These are phyloP conservation scores for Nicotiana tomentosiformis DNA, from an alignment of 257 asterid species.

Conservation along the genomic window DNA sequence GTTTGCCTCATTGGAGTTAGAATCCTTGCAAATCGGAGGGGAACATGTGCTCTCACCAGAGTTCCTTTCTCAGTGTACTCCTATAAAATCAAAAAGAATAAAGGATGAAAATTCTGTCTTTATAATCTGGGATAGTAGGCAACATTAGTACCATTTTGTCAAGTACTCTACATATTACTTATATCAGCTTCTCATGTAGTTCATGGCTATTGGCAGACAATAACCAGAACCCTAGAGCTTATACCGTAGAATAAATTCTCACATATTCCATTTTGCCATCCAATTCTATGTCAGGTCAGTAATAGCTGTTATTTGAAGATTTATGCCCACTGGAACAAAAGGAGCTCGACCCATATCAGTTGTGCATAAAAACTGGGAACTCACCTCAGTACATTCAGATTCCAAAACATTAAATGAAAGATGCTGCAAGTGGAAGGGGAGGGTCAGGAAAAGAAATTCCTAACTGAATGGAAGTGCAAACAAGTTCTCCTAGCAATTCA, in stretches of 20 bases:
- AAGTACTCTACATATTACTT: neutral
- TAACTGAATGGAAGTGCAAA: too few species aligned
- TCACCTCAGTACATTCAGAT: too few species aligned
- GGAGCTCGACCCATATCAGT: too few species aligned
- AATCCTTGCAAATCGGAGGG: constrained; percentile 88
- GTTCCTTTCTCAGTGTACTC: constrained; percentile 81
- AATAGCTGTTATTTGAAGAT: too few species aligned
- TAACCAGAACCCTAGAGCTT: neutral
- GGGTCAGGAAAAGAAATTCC: too few species aligned
- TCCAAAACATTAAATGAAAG: too few species aligned
- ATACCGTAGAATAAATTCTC: neutral
- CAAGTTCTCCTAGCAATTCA: too few species aligned
- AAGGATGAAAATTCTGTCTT: neutral
- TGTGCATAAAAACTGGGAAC: too few species aligned
- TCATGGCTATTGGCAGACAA: neutral
- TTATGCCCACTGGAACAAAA: too few species aligned
- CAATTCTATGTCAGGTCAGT: too few species aligned
- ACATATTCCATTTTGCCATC: too few species aligned
- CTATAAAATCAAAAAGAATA: constrained; percentile 25
- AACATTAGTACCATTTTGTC: neutral
- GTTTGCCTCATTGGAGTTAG: constrained; percentile 92
- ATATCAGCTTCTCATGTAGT: neutral
- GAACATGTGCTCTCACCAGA: constrained; percentile 74
- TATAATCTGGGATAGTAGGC: neutral
- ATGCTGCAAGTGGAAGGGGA: too few species aligned